phyloP scores from a whole-genome alignment of 139 green algal genomes.

The Picochlorum costavermella region DNA sequence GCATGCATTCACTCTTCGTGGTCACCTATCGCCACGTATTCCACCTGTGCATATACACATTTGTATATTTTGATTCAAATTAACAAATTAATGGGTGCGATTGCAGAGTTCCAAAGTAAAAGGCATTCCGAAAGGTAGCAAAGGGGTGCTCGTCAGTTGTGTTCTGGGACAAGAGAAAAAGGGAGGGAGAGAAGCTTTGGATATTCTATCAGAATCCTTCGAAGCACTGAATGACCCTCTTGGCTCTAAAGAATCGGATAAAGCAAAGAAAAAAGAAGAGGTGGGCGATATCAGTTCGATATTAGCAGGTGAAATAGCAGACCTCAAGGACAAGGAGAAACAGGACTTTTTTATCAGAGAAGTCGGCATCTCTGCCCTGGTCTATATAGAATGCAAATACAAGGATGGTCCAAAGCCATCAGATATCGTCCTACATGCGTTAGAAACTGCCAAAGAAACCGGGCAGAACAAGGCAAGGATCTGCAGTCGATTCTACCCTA shows the following conservation, averaged over 20 bases:
- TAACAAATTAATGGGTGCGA: neutral
- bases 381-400: constrained; percentile 28
- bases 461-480: constrained; percentile 25
- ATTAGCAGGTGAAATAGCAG: constrained; percentile 36
- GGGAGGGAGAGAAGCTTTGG: constrained; percentile 27
- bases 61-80: neutral
- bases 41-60: neutral
- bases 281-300: constrained; percentile 24
- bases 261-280: neutral
- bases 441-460: constrained; percentile 5
- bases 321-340: constrained; percentile 19
- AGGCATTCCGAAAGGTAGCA: constrained; percentile 19
- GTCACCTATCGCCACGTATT: too few species aligned
- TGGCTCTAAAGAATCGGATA: neutral
- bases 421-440: constrained; percentile 16
- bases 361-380: constrained; percentile 14
- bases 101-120: constrained; percentile 17
- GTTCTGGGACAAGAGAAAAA: constrained; percentile 27
- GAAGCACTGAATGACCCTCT: constrained; percentile 17
- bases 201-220: constrained; percentile 29
- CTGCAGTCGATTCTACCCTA: constrained; percentile 37
- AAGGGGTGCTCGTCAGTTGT: constrained; percentile 36
- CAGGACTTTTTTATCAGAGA: constrained; percentile 24
- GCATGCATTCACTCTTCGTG: too few species aligned
- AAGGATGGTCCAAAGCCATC: constrained; percentile 13